Evolutionary conservation across 805 yeast genomes (phyloP), one percentile per base, ranked within the genome.

Genomic region (Wickerhamiella parazyma): DNA sequence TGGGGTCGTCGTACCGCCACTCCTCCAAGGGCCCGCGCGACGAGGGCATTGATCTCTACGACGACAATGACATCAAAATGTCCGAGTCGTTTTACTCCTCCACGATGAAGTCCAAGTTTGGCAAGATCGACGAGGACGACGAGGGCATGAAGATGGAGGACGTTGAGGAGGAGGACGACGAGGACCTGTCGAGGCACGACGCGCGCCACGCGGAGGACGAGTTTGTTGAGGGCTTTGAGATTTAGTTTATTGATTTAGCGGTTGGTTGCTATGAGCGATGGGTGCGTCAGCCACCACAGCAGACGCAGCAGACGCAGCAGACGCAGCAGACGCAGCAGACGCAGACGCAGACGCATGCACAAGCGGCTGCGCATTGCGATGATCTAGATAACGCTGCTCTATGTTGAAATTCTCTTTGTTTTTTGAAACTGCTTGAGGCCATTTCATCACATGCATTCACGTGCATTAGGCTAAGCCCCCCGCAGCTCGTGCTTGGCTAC

Each of bases 201-300:
- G 35, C 35, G 9, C 55, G 37, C 56, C 62, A 65, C 31, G 70
- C 68, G 39, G 71, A 75, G 51, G 77, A 76, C 51, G 75, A 72
- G 45, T 74, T 75, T 64, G 91, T 84, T 41, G 84, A 81, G 59
- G 95, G 95, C 19, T 85, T 86, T 58, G 95, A 86, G 61, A 70
- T 86, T 52, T 84, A 57, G 37, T 14, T 33, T 19, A 6, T 35
- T 5, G 25, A 22, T 22, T 22, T 22, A 22, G n/a, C n/a, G n/a
- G n/a, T n/a, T n/a, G n/a, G n/a, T n/a, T n/a, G n/a, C n/a, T n/a
- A n/a, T n/a, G n/a, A n/a, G n/a, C n/a, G n/a, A n/a, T n/a, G n/a
- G n/a, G n/a, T n/a, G n/a, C n/a, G n/a, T n/a, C n/a, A n/a, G n/a
- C n/a, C n/a, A n/a, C n/a, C n/a, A n/a, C n/a, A n/a, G n/a, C n/a